Evolutionary conservation across 345 rosid species (phyloP).

Genomic region (Pugionium cornutum): DNA sequence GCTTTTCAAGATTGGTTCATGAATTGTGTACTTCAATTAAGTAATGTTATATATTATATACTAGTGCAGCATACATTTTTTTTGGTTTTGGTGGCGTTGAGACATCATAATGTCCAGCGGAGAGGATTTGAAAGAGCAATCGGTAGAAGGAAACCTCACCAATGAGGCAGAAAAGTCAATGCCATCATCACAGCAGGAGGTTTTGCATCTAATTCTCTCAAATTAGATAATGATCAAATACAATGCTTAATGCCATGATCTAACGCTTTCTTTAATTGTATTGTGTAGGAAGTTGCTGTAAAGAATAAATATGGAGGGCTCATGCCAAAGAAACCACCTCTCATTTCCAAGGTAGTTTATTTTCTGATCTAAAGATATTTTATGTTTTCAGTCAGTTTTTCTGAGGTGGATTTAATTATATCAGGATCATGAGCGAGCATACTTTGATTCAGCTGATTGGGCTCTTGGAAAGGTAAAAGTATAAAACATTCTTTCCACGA

Average conservation of each 20-base stretch:
- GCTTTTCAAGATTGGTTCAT: slow-evolving; percentile 11
- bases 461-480: slow-evolving; percentile 93
- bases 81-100: slow-evolving; percentile 37
- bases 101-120: slow-evolving; percentile 49
- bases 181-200: slow-evolving; percentile 76
- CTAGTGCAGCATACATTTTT: slow-evolving; percentile 28
- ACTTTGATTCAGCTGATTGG: slow-evolving; percentile 99
- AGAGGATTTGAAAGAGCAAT: slow-evolving; percentile 57
- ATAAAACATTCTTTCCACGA: neutral
- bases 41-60: slow-evolving; percentile 15
- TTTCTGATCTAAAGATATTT: neutral
- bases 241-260: neutral
- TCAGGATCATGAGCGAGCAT: slow-evolving; percentile 96
- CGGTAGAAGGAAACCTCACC: slow-evolving; percentile 47
- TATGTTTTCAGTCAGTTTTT: slow-evolving; percentile 1
- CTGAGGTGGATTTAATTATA: slow-evolving; percentile 17
- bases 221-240: slow-evolving; percentile 7
- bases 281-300: slow-evolving; percentile 62
- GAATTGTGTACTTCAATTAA: neutral
- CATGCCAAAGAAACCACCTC: slow-evolving; percentile 97
- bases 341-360: slow-evolving; percentile 78
- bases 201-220: slow-evolving; percentile 28
- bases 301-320: slow-evolving; percentile 97
- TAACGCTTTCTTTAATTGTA: slow-evolving; percentile 17
- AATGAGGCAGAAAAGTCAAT: slow-evolving; percentile 44